phyloP scores from a whole-genome alignment of 805 yeast genomes.

The Pichia manshurica region DNA sequence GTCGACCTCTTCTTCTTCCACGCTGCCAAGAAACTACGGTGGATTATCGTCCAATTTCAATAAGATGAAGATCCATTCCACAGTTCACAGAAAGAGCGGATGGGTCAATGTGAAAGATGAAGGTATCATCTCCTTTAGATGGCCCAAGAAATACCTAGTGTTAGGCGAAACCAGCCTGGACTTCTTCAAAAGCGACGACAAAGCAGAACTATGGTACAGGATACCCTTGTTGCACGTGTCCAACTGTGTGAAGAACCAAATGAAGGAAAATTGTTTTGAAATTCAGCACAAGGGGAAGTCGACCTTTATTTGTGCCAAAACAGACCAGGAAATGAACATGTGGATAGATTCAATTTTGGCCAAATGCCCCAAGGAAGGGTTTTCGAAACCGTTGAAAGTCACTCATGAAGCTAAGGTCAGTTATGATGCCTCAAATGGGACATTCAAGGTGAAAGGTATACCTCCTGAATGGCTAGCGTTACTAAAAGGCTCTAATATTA shows the following conservation, averaged over 20 bases:
- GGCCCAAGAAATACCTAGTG: constrained; percentile 86
- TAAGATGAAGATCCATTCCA: constrained; percentile 27
- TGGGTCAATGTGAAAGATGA: constrained; percentile 94
- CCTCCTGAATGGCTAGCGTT: constrained; percentile 55
- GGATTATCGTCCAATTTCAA: constrained; percentile 10
- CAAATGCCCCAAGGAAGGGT: constrained; percentile 60
- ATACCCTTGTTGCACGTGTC: constrained; percentile 55
- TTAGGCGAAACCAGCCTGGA: constrained; percentile 69
- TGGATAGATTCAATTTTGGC: constrained; percentile 89
- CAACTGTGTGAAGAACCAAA: constrained; percentile 60
- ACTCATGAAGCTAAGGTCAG: constrained; percentile 91
- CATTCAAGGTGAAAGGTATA: constrained; percentile 44
- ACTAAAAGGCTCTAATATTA: constrained; percentile 53
- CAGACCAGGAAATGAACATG: constrained; percentile 72
- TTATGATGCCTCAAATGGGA: constrained; percentile 70
- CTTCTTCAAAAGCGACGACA: constrained; percentile 63
- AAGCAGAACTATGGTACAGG: constrained; percentile 43
- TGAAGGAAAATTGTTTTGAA: constrained; percentile 79
- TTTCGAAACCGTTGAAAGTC: constrained; percentile 89
- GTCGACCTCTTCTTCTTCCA: background rate
- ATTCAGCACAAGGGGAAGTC: constrained; percentile 62
- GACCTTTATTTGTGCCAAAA: constrained; percentile 67
- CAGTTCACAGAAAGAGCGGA: constrained; percentile 47
- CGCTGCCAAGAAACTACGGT: no score
- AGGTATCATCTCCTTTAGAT: constrained; percentile 79